Evolutionary conservation across 208 protist species (phyloP).

Genomic region (Trypanosomatidae sp.): DNA sequence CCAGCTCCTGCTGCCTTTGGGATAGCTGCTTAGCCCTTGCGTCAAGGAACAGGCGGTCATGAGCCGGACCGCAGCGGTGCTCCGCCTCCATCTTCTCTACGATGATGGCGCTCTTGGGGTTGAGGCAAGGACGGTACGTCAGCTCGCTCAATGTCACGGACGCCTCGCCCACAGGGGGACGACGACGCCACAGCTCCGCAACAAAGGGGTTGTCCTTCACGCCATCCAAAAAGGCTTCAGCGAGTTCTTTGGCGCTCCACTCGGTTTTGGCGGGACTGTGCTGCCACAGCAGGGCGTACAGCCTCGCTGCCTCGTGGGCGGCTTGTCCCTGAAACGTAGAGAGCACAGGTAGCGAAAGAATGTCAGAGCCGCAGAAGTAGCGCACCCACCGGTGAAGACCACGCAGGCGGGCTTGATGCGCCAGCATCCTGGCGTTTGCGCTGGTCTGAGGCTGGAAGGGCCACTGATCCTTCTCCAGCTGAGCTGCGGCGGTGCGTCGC

Average conservation of each 20-base stretch:
- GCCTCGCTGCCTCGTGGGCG: constrained; percentile 10
- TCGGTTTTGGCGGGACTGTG: constrained; percentile 6
- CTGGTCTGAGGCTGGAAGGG: constrained; percentile 21
- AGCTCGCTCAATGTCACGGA: constrained; percentile 11
- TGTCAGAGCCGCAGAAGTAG: constrained; percentile 13
- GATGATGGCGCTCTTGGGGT: constrained; percentile 24
- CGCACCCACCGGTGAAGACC: constrained; percentile 26
- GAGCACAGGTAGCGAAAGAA: constrained; percentile 2
- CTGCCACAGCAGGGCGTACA: constrained; percentile 6
- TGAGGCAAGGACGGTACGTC: constrained; percentile 45
- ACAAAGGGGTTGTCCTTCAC: background rate
- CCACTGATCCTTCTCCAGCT: constrained; percentile 5
- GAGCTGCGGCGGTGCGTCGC: constrained; percentile 5
- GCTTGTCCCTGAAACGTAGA: constrained; percentile 11
- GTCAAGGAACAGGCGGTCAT: constrained; percentile 58
- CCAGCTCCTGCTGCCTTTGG: constrained; percentile 38
- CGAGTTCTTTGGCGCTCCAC: constrained; percentile 25
- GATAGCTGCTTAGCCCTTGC: constrained; percentile 43
- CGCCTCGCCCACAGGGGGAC: constrained; percentile 12
- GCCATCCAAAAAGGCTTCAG: background rate
- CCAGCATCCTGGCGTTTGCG: constrained; percentile 5
- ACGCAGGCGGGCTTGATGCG: constrained; percentile 14
- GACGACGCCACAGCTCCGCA: constrained; percentile 16
- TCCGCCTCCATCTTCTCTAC: constrained; percentile 12
- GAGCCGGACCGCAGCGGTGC: constrained; percentile 21